Conservation (phyloP, 352 stramenopile species). For the Globisporangium nunn region DNA sequence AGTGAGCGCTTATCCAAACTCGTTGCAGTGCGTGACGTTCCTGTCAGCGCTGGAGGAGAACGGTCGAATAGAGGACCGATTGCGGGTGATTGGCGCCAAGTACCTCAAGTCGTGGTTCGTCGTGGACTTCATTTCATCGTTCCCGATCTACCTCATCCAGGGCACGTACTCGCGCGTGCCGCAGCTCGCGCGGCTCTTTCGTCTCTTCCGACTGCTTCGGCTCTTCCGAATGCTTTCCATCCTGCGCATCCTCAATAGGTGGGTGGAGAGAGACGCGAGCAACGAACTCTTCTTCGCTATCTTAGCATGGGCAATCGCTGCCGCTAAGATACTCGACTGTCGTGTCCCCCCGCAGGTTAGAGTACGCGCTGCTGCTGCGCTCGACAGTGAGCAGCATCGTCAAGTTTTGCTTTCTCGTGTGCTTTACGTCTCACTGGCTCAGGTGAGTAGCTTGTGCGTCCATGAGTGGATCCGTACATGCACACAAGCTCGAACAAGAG, state of each 20-base stretch:
- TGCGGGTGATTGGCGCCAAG: slow-evolving; percentile 33
- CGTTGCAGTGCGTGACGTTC: slow-evolving; percentile 54
- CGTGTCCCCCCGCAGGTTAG: slow-evolving; percentile 4
- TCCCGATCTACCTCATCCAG: slow-evolving; percentile 66
- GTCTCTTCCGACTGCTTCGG: slow-evolving; percentile 49
- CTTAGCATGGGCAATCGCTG: neutral
- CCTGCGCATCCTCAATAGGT: slow-evolving; percentile 47
- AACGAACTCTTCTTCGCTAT: neutral
- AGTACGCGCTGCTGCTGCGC: slow-evolving; percentile 57
- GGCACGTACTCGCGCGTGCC: slow-evolving; percentile 52
- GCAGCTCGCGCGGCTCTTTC: slow-evolving; percentile 52
- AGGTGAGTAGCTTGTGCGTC: slow-evolving; percentile 2
- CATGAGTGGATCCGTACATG: neutral
- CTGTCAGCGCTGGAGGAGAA: slow-evolving; percentile 58
- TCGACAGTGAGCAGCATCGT: slow-evolving; percentile 59
- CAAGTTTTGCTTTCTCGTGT: slow-evolving; percentile 62
- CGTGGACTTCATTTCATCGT: slow-evolving; percentile 67
- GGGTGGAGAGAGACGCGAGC: too few relatives aligned
- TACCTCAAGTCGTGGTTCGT: slow-evolving; percentile 73
- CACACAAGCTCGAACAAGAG: neutral
- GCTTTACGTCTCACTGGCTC: slow-evolving; percentile 71
- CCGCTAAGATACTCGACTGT: neutral
- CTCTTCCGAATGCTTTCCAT: slow-evolving; percentile 70
- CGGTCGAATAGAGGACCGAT: slow-evolving; percentile 44
- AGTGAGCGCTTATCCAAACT: neutral